Conservation (phyloP, 306 rosid genomes). For the Fagus crenata region DNA sequence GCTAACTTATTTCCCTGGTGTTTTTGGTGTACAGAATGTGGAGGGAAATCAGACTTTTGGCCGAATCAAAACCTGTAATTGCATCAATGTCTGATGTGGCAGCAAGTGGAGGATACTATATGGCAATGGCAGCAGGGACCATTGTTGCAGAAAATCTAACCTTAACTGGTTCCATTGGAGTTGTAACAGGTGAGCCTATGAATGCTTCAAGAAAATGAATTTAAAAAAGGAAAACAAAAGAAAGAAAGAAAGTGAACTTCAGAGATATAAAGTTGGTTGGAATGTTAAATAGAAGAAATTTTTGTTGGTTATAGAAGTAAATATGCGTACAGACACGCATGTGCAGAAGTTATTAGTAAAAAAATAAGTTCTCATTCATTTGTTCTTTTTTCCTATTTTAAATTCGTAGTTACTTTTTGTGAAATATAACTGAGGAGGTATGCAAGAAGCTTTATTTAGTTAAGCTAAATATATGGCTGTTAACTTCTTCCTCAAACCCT, state of each 20-base stretch:
- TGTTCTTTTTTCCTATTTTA: background rate
- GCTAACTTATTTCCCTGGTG: conserved; percentile 20
- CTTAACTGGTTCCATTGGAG: conserved; percentile 96
- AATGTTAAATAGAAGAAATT: conserved; percentile 2
- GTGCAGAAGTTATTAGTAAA: background rate
- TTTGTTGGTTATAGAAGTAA: background rate
- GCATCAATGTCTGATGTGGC: conserved; percentile 98
- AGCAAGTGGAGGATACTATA: conserved; percentile 97
- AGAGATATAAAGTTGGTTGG: background rate
- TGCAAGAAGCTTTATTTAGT: background rate
- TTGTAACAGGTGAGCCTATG: conserved; percentile 69
- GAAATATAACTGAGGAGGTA: background rate
- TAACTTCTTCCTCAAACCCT: background rate
- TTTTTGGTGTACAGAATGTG: conserved; percentile 73
- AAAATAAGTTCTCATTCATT: background rate
- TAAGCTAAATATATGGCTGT: background rate
- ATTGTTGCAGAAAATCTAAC: conserved; percentile 96
- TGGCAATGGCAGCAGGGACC: conserved; percentile 93
- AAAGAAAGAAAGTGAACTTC: background rate
- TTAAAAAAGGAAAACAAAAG: conserved; percentile 2
- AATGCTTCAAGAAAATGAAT: conserved; percentile 8
- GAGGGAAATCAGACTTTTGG: conserved; percentile 96
- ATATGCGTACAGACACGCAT: background rate
- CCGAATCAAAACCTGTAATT: conserved; percentile 86
- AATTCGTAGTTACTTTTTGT: background rate